These are phyloP conservation scores for Sporothrix mexicana DNA, from an alignment of 2,329 filamentous ascomycete genomes.

Conservation along the genomic window DNA sequence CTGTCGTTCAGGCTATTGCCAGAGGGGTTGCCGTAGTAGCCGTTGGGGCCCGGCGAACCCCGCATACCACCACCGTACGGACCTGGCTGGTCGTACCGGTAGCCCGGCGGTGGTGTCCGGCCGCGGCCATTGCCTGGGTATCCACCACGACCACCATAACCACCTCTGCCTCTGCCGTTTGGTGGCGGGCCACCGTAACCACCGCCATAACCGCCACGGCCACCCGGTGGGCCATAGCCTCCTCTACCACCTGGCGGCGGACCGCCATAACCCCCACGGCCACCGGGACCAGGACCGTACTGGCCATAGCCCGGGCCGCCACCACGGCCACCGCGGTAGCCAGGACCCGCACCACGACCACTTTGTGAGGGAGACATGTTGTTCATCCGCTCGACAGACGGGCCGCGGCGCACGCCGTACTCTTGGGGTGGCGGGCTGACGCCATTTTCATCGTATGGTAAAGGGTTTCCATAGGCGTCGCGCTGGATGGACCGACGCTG, in stretches of 20 bases:
- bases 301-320: no score
- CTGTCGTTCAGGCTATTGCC: constrained; percentile 47
- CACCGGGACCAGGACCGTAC: constrained; percentile 53
- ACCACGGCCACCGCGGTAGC: constrained; percentile 37
- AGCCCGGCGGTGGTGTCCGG: constrained; percentile 53
- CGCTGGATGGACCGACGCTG: constrained; percentile 46
- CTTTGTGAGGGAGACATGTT: constrained; percentile 46
- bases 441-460: constrained; percentile 57
- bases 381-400: constrained; percentile 56
- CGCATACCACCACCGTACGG: constrained; percentile 42
- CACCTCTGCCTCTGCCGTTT: constrained; percentile 44
- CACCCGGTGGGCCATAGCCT: constrained; percentile 50
- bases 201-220: constrained; percentile 40
- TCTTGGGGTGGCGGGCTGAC: constrained; percentile 50
- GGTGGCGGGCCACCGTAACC: constrained; percentile 46
- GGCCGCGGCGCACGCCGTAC: constrained; percentile 55
- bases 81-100: constrained; percentile 48
- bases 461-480: constrained; percentile 71
- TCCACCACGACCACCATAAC: constrained; percentile 47
- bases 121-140: constrained; percentile 48
- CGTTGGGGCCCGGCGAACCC: constrained; percentile 47
- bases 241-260: constrained; percentile 48
- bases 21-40: constrained; percentile 46
- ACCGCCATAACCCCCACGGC: constrained; percentile 47
- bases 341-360: constrained; percentile 58